Evolutionary conservation across 2,329 filamentous ascomycete genomes (phyloP), one percentile per base, ranked within the genome.

Genomic region (Fusarium sp.): DNA sequence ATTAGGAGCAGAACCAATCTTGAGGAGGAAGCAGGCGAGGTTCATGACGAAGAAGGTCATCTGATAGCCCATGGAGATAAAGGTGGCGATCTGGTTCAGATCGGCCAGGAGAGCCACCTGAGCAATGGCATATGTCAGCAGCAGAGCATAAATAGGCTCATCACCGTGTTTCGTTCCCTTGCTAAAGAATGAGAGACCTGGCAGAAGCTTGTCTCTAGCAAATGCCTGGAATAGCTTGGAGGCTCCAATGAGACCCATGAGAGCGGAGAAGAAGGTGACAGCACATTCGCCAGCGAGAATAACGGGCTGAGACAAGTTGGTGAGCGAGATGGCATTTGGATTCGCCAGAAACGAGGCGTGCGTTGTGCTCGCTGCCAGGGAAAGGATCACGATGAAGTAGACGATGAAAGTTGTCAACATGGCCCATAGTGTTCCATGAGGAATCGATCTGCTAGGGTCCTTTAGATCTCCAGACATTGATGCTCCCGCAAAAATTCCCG

Each of bases 41-140:
- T 97, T 97, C 83, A 94, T 97, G 45, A 96, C 93, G 60, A 97
- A 89, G 79, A 97, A 97, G 0, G 95, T 97, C 92, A 97, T 96
- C 87, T 97, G 90, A 80, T 97, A 97, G 18, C 94, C 93, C 93
- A 97, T 97, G 2, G 95, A 96, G 54, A 97, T 94, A 67, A 97
- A 91, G 0, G 94, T 96, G 7, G 95, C 95, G 77, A 97, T 97
- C 79, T 94, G 93, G 80, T 97, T 97, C 75, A 97, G 89, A 78
- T 97, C 91, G 52, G 93, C 93, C 60, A 97, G 88, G 83, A 97
- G 92, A 0, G 94, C 94, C 31, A 95, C 74, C 80, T 97, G 95
- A 1, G 94, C 92, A 65, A 96, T 89, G 5, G 89, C 74, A 78
- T 93, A 96, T 0, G 94, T 97, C 37, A 95, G 82, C 22, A 96